These are phyloP conservation scores for Penicillium sp. DNA, from an alignment of 2,329 filamentous ascomycete species.

Conservation along the genomic window DNA sequence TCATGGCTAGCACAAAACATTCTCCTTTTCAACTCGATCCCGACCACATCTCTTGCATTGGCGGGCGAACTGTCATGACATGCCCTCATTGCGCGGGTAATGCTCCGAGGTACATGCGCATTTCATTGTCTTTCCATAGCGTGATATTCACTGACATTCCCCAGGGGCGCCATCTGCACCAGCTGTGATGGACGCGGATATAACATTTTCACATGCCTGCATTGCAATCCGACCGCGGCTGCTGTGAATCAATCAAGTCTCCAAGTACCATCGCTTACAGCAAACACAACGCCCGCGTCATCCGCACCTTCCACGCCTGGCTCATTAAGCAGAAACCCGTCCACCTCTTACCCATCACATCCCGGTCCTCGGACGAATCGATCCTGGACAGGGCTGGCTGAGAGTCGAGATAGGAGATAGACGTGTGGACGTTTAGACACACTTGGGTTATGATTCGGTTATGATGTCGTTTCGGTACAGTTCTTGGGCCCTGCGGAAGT, in stretches of 20 bases:
- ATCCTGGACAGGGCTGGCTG: constrained; percentile 12
- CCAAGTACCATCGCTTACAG: constrained; percentile 9
- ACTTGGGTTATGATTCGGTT: constrained; percentile 15
- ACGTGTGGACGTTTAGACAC: constrained; percentile 20
- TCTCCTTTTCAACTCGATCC: constrained; percentile 27
- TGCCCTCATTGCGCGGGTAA: constrained; percentile 36
- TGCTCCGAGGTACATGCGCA: constrained; percentile 29
- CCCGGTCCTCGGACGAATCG: constrained; percentile 8
- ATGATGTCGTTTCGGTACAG: too few relatives aligned
- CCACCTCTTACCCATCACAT: constrained; percentile 23
- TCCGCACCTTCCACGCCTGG: constrained; percentile 17
- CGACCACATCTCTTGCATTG: constrained; percentile 30
- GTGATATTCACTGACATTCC: not conserved
- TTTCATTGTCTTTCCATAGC: not conserved
- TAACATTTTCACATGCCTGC: constrained; percentile 27
- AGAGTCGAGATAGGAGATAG: constrained; percentile 14
- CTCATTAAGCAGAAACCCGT: constrained; percentile 27
- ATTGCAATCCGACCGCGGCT: constrained; percentile 27
- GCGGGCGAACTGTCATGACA: constrained; percentile 31
- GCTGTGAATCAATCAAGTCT: constrained; percentile 5
- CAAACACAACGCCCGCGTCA: constrained; percentile 19
- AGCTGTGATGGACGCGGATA: constrained; percentile 30
- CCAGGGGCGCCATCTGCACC: constrained; percentile 24
- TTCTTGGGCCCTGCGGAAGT: too few relatives aligned
- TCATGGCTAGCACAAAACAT: constrained; percentile 18